Base-by-base conservation (phyloP, 495 filamentous ascomycete species). In the Chaetomium fimeti region DNA sequence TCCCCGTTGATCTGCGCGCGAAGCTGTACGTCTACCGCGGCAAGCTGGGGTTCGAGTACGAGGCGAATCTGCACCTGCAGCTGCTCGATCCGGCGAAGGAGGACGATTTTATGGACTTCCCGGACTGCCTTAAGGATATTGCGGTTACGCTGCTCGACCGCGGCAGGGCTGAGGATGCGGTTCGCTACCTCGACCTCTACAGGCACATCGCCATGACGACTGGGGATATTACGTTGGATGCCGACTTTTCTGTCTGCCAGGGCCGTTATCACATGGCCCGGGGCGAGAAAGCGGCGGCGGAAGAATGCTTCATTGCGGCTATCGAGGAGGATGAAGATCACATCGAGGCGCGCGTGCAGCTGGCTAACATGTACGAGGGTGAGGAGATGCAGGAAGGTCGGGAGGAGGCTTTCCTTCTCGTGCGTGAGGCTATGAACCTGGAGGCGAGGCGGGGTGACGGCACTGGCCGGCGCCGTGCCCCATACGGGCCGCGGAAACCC, bases 11-110 rank as follows among this genome's bases (percentile, higher is more conserved):
- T 64, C 72, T 98, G 40, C 85, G 92, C n/a, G 84, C 91, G 18
- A 96, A 92, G 74, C 78, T 98, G 63, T 93, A 91, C 12, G 69
- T 94, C 5, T 95, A 89, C 73, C 84, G 95, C 27, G 74, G 95
- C 40, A 87, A 85, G 54, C 78, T 89, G 66, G 85, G 84, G 0
- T 73, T 92, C 61, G 75, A 87, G 43, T 76, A 83, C n/a, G 93
- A 98, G 77, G 92, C 91, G 22, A 77, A 89, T 75, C 67, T 61
- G 66, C 79, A 78, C 45, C 62, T 78, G 54, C 61, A 55, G 62
- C 85, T 84, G 75, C 79, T 93, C 28, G 83, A 90, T 36, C 86
- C 88, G 1, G 76, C 81, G 11, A 79, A 83, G 48, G 72, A 71
- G 9, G 79, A 83, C 4, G 78, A 79, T 48, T 76, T 88, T 8